Conservation (phyloP, 768 basidiomycete species). For the Panaeolus cyanescens region DNA sequence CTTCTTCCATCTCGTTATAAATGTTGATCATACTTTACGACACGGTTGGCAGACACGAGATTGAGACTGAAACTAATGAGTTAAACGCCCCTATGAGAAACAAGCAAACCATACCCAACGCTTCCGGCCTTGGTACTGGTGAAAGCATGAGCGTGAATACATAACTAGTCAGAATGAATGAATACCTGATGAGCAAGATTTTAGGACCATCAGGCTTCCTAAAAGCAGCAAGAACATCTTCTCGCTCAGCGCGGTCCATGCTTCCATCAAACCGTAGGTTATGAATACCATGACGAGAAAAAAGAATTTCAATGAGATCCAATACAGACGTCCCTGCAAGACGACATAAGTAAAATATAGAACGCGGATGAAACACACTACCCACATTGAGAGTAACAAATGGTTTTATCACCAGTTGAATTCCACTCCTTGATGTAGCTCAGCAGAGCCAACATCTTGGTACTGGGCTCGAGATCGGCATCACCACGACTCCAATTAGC, state of each 20-base stretch:
- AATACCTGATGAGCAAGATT: slow-evolving; percentile 66
- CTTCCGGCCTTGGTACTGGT: slow-evolving; percentile 66
- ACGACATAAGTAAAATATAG: slow-evolving; percentile 1
- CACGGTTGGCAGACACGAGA: slow-evolving; percentile 66
- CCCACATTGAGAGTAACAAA: slow-evolving; percentile 72
- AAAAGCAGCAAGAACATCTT: slow-evolving; percentile 52
- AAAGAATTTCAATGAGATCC: slow-evolving; percentile 61
- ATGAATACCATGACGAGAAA: slow-evolving; percentile 59
- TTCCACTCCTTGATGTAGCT: slow-evolving; percentile 62
- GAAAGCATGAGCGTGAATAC: neutral
- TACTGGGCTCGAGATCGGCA: slow-evolving; percentile 63
- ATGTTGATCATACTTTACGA: slow-evolving; percentile 54
- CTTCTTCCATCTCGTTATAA: neutral
- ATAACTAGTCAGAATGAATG: neutral
- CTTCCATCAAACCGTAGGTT: slow-evolving; percentile 68
- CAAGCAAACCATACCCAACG: slow-evolving; percentile 45
- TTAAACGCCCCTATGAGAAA: neutral
- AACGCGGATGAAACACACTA: neutral
- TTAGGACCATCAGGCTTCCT: slow-evolving; percentile 57
- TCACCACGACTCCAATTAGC: slow-evolving; percentile 61
- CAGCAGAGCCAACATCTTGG: slow-evolving; percentile 67
- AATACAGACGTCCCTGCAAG: slow-evolving; percentile 73
- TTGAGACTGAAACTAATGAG: slow-evolving; percentile 41
- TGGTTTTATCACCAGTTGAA: slow-evolving; percentile 64
- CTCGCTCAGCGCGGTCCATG: slow-evolving; percentile 58